Percentiles rank a stretch among this genome's conserved stretches.
phyloP scores from a whole-genome alignment of 257 asterid genomes.

The Apocynum venetum region DNA sequence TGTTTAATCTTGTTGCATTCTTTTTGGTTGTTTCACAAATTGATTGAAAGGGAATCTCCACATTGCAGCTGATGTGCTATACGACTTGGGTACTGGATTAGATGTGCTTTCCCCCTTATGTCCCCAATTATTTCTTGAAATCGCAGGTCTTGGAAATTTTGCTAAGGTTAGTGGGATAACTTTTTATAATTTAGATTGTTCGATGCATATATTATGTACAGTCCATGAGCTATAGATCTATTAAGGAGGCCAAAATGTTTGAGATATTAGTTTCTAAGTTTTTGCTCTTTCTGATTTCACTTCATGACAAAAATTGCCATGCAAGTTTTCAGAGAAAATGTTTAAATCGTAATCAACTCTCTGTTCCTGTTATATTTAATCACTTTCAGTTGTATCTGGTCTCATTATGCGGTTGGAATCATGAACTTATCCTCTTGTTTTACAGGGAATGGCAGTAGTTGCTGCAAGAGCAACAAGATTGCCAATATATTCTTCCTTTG shows the following conservation, averaged over 20 bases:
- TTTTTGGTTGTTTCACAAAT: conserved; percentile 7
- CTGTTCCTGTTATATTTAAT: background rate
- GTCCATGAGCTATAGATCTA: background rate
- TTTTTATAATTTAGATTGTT: background rate
- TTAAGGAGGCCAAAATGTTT: background rate
- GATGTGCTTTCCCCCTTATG: conserved; percentile 95
- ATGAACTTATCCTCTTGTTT: conserved; percentile 17
- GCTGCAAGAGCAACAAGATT: conserved; percentile 99
- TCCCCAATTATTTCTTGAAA: conserved; percentile 93
- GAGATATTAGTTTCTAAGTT: background rate
- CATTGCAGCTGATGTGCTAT: conserved; percentile 89
- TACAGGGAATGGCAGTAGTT: conserved; percentile 97
- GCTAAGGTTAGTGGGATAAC: conserved; percentile 57
- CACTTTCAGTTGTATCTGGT: background rate
- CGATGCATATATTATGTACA: background rate
- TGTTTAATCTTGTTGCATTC: background rate
- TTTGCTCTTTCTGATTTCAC: background rate
- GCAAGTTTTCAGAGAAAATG: background rate
- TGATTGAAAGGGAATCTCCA: conserved; percentile 20
- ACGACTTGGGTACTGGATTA: conserved; percentile 89
- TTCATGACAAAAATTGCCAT: background rate
- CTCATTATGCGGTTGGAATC: background rate
- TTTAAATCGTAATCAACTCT: background rate
- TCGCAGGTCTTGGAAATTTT: conserved; percentile 98
- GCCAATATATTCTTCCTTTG: conserved; percentile 94